Evolutionary conservation across 1,284 basidiomycete genomes (phyloP).

Genomic region (Pseudozyma thailandica): DNA sequence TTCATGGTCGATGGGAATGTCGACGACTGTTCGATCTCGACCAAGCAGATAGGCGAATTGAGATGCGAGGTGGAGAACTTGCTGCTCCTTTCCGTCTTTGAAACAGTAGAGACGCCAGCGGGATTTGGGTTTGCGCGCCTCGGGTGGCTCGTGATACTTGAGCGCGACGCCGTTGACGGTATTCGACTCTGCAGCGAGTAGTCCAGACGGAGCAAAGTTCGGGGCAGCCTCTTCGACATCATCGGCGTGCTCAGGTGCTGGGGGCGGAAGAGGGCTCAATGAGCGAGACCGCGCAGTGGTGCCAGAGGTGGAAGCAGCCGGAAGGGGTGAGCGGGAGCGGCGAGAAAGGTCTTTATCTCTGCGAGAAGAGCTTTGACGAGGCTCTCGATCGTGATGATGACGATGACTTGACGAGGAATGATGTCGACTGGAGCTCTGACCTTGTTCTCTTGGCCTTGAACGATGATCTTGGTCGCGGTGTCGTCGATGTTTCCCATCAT

Average conservation of each 20-base stretch:
- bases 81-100: slow-evolving; percentile 87
- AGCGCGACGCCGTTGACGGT: slow-evolving; percentile 85
- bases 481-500: slow-evolving; percentile 6
- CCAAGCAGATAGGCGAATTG: slow-evolving; percentile 96
- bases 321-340: slow-evolving; percentile 10
- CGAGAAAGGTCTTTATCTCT: slow-evolving; percentile 1
- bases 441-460: not conserved
- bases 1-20: slow-evolving; percentile 91
- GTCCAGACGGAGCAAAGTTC: slow-evolving; percentile 86
- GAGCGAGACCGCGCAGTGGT: not conserved
- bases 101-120: slow-evolving; percentile 97
- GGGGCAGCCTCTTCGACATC: slow-evolving; percentile 72
- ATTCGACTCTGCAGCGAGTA: slow-evolving; percentile 81
- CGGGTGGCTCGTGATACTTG: slow-evolving; percentile 98
- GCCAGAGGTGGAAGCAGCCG: slow-evolving; percentile 2
- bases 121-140: slow-evolving; percentile 87
- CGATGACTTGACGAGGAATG: not conserved
- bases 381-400: slow-evolving; percentile 2
- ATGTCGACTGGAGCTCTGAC: not conserved
- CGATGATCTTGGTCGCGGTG: slow-evolving; percentile 6
- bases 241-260: slow-evolving; percentile 3
- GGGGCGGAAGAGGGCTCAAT: not conserved
- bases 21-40: slow-evolving; percentile 76
- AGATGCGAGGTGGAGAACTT: slow-evolving; percentile 68
- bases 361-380: slow-evolving; percentile 5